Conservation (phyloP, 306 rosid genomes). For the Vigna unguiculata region DNA sequence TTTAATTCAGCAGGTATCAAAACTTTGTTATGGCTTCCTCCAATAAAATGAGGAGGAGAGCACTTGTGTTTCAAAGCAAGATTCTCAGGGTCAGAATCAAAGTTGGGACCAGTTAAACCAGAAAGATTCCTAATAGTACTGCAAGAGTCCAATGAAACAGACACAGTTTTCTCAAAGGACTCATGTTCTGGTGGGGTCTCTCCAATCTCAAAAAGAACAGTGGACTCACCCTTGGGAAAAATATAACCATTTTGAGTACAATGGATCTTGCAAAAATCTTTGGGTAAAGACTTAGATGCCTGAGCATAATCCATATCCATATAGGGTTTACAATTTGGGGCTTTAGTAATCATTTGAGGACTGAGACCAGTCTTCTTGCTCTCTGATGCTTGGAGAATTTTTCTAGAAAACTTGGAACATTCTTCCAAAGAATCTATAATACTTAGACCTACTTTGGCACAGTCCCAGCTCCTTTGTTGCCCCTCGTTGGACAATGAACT, state of each 20-base stretch:
- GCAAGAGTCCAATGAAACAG: conserved; percentile 65
- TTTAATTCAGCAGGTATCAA: conserved; percentile 28
- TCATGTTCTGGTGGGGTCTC: conserved; percentile 56
- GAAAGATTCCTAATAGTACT: conserved; percentile 46
- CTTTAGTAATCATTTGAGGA: conserved; percentile 64
- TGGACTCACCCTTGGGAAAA: conserved; percentile 54
- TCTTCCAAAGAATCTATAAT: conserved; percentile 77
- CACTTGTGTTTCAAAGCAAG: conserved; percentile 44
- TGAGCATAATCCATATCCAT: conserved; percentile 44
- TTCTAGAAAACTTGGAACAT: conserved; percentile 60
- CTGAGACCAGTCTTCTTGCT: conserved; percentile 64
- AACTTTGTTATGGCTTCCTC: conserved; percentile 53
- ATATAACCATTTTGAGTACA: conserved; percentile 47
- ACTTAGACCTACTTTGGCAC: conserved; percentile 79
- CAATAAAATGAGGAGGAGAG: conserved; percentile 58
- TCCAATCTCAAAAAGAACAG: conserved; percentile 81
- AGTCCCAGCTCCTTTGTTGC: conserved; percentile 68
- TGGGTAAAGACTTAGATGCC: conserved; percentile 77
- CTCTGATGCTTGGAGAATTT: conserved; percentile 62
- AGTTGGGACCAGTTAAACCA: conserved; percentile 43
- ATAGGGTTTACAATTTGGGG: conserved; percentile 48
- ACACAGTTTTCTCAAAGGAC: conserved; percentile 57
- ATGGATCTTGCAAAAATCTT: conserved; percentile 59
- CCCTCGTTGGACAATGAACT: conserved; percentile 57
- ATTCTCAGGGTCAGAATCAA: conserved; percentile 36